Evolutionary conservation across 2,329 filamentous ascomycete species (phyloP), one percentile per base, ranked within the genome.

Genomic region (Diaporthe vaccinii): DNA sequence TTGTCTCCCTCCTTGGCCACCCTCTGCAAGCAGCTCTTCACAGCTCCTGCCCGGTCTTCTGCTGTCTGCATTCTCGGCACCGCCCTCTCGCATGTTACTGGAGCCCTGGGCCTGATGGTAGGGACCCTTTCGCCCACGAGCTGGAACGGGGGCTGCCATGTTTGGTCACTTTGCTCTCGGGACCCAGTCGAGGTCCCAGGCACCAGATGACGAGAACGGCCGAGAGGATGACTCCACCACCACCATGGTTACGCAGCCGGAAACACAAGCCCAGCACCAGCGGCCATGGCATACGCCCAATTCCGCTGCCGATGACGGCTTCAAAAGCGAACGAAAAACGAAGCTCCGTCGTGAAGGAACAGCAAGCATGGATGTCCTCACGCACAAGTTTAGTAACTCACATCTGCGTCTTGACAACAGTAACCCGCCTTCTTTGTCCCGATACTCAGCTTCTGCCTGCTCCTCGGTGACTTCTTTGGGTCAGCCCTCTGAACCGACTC

Each of bases 91-190:
- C 49, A 58, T 53, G 36, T 62, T 28, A 25, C 49, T 28, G 14
- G 25, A 49, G 31, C 34, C 58, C 14, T 44, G 31, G 53, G 7
- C 20, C 57, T 41, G 69, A 75, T 68, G 61, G 25, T 68, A 62
- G 61, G 46, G 53, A 62, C 25, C 34, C 41, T 46, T 51, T 12
- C 39, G 22, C 49, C 72, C 31, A 55, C 49, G 62, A 46, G 51
- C 53, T 55, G 75, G 67, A 59, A 72, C 51, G 51, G 65, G 77
- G 72, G 75, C 72, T 25, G 75, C 75, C 41, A 76, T 77, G 55
- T 75, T 75, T 34, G 74, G 77, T 15, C 74, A 78, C 65, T 61
- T 46, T n/a, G 67, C 77, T 2, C n/a, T 75, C 9, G 72, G 51
- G 67, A 73, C 65, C 46, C 71, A 62, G 55, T 65, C 65, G 34